phyloP scores from a whole-genome alignment of 257 asterid species.

The Phtheirospermum japonicum region DNA sequence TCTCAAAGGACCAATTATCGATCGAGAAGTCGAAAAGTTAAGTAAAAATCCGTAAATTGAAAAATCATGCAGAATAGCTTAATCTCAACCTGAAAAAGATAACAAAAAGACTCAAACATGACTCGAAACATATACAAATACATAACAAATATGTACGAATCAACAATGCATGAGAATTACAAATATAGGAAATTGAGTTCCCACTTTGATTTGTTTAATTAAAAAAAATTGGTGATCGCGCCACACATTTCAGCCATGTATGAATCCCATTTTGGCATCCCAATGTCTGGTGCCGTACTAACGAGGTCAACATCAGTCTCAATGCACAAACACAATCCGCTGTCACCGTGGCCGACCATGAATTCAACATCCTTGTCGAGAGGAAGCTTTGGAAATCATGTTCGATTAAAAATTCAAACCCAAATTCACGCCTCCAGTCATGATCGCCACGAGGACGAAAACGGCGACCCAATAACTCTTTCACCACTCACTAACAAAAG shows the following conservation, averaged over 20 bases:
- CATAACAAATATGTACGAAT: too few species aligned
- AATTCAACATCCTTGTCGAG: conserved; percentile 64
- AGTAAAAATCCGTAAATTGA: too few species aligned
- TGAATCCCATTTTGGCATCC: conserved; percentile 91
- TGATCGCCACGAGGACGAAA: conserved; percentile 68
- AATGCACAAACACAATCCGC: conserved; percentile 71
- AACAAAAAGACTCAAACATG: too few species aligned
- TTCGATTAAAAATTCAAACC: conserved; percentile 39
- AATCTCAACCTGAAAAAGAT: too few species aligned
- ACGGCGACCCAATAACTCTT: conserved; percentile 55
- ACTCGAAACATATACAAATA: too few species aligned
- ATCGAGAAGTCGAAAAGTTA: too few species aligned
- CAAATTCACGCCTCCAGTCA: conserved; percentile 48
- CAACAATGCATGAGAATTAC: not conserved
- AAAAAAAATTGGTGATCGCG: too few species aligned
- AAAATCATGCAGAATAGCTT: too few species aligned
- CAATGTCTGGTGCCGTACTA: conserved; percentile 92
- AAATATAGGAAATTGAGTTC: not conserved
- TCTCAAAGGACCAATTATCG: too few species aligned
- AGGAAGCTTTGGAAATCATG: too few species aligned
- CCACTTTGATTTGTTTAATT: too few species aligned
- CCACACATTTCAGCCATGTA: conserved; percentile 84
- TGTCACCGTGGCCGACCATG: conserved; percentile 85
- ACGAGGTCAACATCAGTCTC: conserved; percentile 82
- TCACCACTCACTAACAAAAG: conserved; percentile 65